Conservation (phyloP, 306 rosid species). For the Fagus sylvatica region DNA sequence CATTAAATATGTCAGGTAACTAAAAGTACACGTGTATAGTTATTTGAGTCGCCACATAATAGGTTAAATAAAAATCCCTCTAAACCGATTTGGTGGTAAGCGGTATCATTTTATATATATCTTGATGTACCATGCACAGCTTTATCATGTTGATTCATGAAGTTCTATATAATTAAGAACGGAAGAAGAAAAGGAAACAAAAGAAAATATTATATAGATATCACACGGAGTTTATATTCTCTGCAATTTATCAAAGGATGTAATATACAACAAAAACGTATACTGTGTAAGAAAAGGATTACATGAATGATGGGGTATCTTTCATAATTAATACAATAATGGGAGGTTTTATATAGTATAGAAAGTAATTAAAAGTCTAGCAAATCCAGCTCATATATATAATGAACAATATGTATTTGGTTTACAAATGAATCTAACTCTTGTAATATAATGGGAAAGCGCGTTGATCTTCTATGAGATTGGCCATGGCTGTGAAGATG, state of each 20-base stretch:
- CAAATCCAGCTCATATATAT: background rate
- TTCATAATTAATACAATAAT: background rate
- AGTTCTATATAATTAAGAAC: background rate
- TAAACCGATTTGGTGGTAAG: too few relatives aligned
- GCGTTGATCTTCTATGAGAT: constrained; percentile 6
- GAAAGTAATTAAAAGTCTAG: background rate
- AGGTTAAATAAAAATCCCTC: too few relatives aligned
- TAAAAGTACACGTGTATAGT: too few relatives aligned
- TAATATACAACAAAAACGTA: background rate
- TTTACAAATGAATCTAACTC: constrained; percentile 1
- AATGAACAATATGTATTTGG: background rate
- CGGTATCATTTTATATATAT: background rate
- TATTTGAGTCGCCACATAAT: too few relatives aligned
- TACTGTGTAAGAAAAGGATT: background rate
- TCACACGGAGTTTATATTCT: background rate
- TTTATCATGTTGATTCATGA: too few relatives aligned
- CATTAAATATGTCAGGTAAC: too few relatives aligned
- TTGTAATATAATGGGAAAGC: background rate
- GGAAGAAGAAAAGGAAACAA: background rate
- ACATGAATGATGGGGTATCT: background rate
- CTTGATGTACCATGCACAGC: background rate
- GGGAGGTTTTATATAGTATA: background rate
- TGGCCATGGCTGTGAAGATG: constrained; percentile 30
- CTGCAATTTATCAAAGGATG: background rate
- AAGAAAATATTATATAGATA: background rate